These are phyloP conservation scores for Cyberlindnera nakhonratchasimensis DNA, from an alignment of 805 yeast species.

Conservation along the genomic window DNA sequence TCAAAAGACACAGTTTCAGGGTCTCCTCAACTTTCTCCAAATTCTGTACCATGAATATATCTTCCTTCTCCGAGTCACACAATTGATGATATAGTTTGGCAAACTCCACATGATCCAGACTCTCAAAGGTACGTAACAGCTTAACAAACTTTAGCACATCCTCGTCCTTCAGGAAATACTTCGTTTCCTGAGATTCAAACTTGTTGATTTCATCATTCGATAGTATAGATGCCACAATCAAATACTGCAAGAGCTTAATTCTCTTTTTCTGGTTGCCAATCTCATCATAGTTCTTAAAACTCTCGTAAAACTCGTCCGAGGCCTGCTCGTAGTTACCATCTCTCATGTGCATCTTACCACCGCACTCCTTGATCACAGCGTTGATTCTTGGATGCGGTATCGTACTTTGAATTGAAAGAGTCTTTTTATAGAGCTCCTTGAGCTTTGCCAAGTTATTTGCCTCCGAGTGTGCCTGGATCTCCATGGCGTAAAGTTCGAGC, in stretches of 20 bases:
- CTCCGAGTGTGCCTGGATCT: conserved; percentile 51
- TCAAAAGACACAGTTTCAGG: conserved; percentile 23
- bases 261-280: conserved; percentile 61
- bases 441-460: conserved; percentile 37
- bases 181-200: conserved; percentile 30
- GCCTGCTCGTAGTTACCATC: conserved; percentile 58
- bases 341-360: conserved; percentile 64
- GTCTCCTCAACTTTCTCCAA: conserved; percentile 21
- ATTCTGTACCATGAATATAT: conserved; percentile 20
- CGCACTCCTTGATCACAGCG: conserved; percentile 75
- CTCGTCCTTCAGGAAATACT: conserved; percentile 26
- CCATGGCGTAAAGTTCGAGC: conserved; percentile 64
- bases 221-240: conserved; percentile 55
- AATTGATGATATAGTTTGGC: conserved; percentile 10
- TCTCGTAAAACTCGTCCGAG: conserved; percentile 49
- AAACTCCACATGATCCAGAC: conserved; percentile 20
- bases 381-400: conserved; percentile 73
- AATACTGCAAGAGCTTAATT: conserved; percentile 53
- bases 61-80: conserved; percentile 11
- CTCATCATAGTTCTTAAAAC: conserved; percentile 60
- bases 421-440: conserved; percentile 45
- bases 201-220: conserved; percentile 43
- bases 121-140: conserved; percentile 23
- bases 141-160: conserved; percentile 21
- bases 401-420: conserved; percentile 50